A percentile compares a stretch with the other conserved stretches of the same genome.
These are phyloP conservation scores for Carex cristatella DNA, from an alignment of 176 grass and related monocot genomes.

Conservation along the genomic window DNA sequence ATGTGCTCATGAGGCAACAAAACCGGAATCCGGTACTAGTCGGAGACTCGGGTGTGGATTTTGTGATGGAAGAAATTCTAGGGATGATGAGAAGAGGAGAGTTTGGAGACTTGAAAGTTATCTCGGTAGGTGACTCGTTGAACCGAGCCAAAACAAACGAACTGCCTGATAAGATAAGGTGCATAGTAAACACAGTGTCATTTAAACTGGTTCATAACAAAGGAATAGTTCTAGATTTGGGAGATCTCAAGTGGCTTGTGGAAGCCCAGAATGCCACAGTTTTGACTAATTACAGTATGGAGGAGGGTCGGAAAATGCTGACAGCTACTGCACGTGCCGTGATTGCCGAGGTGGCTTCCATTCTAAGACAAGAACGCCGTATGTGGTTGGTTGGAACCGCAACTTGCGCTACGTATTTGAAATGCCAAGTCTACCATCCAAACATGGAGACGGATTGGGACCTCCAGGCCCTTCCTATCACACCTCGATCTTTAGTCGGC, in stretches of 20 bases:
- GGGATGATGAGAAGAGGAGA: conserved; percentile 40
- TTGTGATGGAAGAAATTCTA: conserved; percentile 54
- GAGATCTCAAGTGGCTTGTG: conserved; percentile 80
- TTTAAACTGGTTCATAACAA: not conserved
- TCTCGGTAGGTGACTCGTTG: conserved; percentile 32
- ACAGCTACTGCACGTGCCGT: conserved; percentile 38
- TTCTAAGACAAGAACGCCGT: conserved; percentile 32
- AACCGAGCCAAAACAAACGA: conserved; percentile 31
- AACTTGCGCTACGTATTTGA: conserved; percentile 76
- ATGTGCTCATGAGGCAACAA: conserved; percentile 36
- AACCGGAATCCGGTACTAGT: conserved; percentile 77
- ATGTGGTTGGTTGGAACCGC: conserved; percentile 77
- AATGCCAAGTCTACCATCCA: conserved; percentile 74
- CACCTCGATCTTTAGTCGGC: conserved; percentile 42
- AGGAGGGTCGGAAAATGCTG: conserved; percentile 33
- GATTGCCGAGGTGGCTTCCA: conserved; percentile 53
- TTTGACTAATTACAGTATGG: not conserved
- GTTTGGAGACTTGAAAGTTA: conserved; percentile 40
- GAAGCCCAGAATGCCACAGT: conserved; percentile 25
- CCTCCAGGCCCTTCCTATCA: conserved; percentile 72
- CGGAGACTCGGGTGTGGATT: conserved; percentile 58
- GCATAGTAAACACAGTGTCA: conserved; percentile 25
- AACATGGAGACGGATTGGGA: conserved; percentile 80
- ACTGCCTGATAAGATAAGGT: conserved; percentile 39
- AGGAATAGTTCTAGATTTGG: conserved; percentile 59